These are phyloP conservation scores for Auricularia sp. DNA, from an alignment of 768 basidiomycete species.

Conservation along the genomic window DNA sequence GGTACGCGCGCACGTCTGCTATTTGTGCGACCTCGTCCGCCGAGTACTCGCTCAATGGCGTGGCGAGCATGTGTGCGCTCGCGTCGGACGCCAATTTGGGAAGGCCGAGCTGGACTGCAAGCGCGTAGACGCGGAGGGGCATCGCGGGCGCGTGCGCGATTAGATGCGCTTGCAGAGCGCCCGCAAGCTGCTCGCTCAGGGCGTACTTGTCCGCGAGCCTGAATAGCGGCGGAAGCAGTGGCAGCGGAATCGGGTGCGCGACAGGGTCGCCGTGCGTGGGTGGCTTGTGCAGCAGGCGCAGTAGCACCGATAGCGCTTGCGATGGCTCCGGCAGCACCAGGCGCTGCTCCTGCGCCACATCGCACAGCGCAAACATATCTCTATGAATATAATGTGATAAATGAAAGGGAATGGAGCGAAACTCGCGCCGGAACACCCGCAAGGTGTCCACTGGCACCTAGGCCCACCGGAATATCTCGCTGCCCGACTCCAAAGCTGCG, in stretches of 20 bases:
- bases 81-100: conserved; percentile 42
- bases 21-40: conserved; percentile 40
- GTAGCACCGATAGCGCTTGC: conserved; percentile 36
- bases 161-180: conserved; percentile 41
- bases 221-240: conserved; percentile 48
- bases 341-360: conserved; percentile 22
- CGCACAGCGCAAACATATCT: conserved; percentile 60
- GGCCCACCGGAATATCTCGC: conserved; percentile 45
- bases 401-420: background rate
- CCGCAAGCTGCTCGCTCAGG: conserved; percentile 35
- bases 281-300: conserved; percentile 47
- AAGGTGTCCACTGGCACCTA: too few relatives aligned
- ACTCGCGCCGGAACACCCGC: too few relatives aligned
- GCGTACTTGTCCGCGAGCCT: conserved; percentile 57
- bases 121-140: conserved; percentile 53
- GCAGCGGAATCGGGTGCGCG: conserved; percentile 43
- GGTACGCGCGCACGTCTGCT: conserved; percentile 51
- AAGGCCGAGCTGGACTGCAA: conserved; percentile 36
- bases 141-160: conserved; percentile 37
- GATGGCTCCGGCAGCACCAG: conserved; percentile 49
- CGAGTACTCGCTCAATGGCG: conserved; percentile 46
- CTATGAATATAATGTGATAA: conserved; percentile 9
- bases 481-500: conserved; percentile 34
- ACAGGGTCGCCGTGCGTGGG: conserved; percentile 28
- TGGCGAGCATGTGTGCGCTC: conserved; percentile 43